Base-by-base conservation (phyloP, 371 early-diverging fungal species). In the Rhizopus arrhizus region DNA sequence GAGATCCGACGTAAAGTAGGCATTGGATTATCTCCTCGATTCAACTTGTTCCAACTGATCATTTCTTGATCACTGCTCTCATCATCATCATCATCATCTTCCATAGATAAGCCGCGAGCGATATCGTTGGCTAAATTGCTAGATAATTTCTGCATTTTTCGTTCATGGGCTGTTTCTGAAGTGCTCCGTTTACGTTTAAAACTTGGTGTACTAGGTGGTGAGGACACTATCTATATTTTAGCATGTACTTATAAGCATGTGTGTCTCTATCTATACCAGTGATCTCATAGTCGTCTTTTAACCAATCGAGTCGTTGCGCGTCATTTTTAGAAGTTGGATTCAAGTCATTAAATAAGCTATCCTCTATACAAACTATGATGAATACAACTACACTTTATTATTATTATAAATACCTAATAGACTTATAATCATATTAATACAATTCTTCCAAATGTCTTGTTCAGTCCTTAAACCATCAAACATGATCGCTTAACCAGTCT, bases 111-210 rank as follows among this genome's bases (percentile, higher is more conserved):
- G 51, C 74, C 71, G 9, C 77, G 71, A 13, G 77, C 80, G 53
- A 80, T 72, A 43, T 80, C 75, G 28, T 80, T 77, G 32, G 77
- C 80, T 22, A 80, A 53, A 41, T 43, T 74, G 12, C 64, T 59
- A 1, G 80, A 77, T 10, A 80, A 33, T n/a, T 66, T 68, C 55
- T 75, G 73, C 63, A 73, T 58, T 53, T 80, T 80, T 11, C 75
- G 64, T 51, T 80, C 77, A 16, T 70, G 66, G 12, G 55, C 60
- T 45, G 59, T 53, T 29, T 77, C 75, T 7, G 69, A 53, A 42
- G 75, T 66, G 38, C 68, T 74, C 16, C 80, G 68, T 65, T 80
- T 80, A 31, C 80, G 64, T 61, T 80, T 80, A 13, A 59, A 36
- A 11, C 49, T 61, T 29, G 57, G 22, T 53, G 35, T 57, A 32